Conservation (phyloP, 805 yeast genomes). For the Ogataea philodendri region DNA sequence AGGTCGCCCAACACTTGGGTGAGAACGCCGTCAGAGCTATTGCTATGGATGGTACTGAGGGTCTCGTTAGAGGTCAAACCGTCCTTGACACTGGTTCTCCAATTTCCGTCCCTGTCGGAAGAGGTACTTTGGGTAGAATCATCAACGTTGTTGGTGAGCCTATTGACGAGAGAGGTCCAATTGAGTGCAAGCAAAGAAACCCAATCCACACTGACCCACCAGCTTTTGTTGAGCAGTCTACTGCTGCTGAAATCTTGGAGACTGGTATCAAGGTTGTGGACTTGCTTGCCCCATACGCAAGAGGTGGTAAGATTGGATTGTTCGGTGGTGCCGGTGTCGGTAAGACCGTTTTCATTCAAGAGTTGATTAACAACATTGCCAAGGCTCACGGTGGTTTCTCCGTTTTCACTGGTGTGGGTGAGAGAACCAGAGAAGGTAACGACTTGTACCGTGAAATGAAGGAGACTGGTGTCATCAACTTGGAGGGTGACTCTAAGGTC, state of each 20-base stretch:
- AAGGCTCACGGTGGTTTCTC: conserved; percentile 99
- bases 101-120: conserved; percentile 98
- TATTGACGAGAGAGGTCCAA: conserved; percentile 99
- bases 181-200: conserved; percentile 85
- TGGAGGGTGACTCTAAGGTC: conserved; percentile 99
- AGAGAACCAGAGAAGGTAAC: conserved; percentile 99
- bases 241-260: conserved; percentile 96
- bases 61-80: conserved; percentile 95
- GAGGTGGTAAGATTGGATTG: conserved; percentile 99
- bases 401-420: conserved; percentile 99
- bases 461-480: conserved; percentile 99
- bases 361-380: conserved; percentile 98
- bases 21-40: conserved; percentile 99
- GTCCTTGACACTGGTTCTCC: conserved; percentile 97
- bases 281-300: conserved; percentile 98
- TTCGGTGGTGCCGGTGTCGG: conserved; percentile 99
- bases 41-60: conserved; percentile 99
- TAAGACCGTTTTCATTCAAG: conserved; percentile 99
- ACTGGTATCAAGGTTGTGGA: conserved; percentile 99
- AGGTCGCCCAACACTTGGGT: conserved; percentile 99
- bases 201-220: conserved; percentile 99
- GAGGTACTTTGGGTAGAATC: conserved; percentile 98
- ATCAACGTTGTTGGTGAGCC: conserved; percentile 99
- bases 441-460: conserved; percentile 99
- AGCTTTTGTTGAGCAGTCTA: conserved; percentile 92